Base-by-base conservation (phyloP, 2,329 filamentous ascomycete genomes). In the Microdochium paspali region DNA sequence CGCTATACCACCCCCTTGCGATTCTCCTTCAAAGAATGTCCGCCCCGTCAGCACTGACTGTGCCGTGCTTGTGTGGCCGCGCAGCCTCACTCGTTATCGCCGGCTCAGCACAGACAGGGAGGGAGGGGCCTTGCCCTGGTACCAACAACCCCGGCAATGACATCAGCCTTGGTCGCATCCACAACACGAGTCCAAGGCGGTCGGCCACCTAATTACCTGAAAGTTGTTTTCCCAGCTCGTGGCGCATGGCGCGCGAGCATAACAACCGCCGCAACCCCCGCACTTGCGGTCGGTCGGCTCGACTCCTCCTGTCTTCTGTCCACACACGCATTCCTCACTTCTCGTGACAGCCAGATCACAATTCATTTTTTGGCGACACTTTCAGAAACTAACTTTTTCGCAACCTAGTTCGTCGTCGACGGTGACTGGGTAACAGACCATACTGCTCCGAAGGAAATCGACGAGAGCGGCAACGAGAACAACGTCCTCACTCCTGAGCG, bases 351-450 rank as follows among this genome's bases (percentile, higher is more conserved):
- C n/a, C n/a, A n/a, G n/a, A n/a, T n/a, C n/a, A n/a, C n/a, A n/a
- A n/a, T n/a, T n/a, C n/a, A n/a, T n/a, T n/a, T n/a, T n/a, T n/a
- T n/a, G n/a, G n/a, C n/a, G n/a, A n/a, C n/a, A n/a, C n/a, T n/a
- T n/a, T n/a, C 26, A 28, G 26, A 28, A 28, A 13, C 26, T 28
- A 13, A 48, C 50, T 57, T 47, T 52, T 21, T 26, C 46, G 32
- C 58, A 47, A n/a, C n/a, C n/a, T 65, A 96, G 91, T 98, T 95
- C 66, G 87, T 98, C 58, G 91, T 96, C 56, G 89, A 98, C 77
- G 88, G 87, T 56, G 80, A 79, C 57, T 98, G 93, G 93, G 82
- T 82, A 45, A 86, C 83, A 64, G 90, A 96, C 68, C 80, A 84
- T 58, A 81, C 82, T 50, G 85, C 84, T 39, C 86, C 87, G 50